A percentile compares a stretch with the other conserved stretches of the same genome.
Evolutionary conservation across 352 stramenopile species (phyloP).

Genomic region (Phytopythium montanum): DNA sequence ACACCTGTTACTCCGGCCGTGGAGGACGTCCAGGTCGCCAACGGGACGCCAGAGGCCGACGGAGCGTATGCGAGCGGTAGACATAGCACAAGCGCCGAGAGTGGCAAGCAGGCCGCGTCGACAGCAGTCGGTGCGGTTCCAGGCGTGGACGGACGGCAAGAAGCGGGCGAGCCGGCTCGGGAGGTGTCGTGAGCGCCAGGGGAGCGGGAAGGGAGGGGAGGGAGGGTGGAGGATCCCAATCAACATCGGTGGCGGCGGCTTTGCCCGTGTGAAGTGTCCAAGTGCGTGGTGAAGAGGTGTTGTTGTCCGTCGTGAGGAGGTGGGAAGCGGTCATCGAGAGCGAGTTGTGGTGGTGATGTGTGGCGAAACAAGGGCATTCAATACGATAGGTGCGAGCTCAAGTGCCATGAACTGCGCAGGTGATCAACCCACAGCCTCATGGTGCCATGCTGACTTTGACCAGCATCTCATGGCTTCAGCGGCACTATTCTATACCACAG

Average conservation of each 20-base stretch:
- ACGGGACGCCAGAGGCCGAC: constrained; percentile 1
- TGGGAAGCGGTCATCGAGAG: not conserved
- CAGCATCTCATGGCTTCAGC: too few species aligned
- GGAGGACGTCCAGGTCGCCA: not conserved
- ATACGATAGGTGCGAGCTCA: not conserved
- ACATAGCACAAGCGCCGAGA: constrained; percentile 19
- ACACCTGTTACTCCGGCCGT: constrained; percentile 18
- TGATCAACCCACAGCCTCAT: too few species aligned
- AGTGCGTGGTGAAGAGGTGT: not conserved
- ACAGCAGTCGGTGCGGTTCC: constrained; percentile 11
- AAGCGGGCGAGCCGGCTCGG: constrained; percentile 39
- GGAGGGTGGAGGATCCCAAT: not conserved
- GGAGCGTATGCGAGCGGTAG: constrained; percentile 6
- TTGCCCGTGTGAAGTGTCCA: not conserved
- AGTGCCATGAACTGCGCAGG: too few species aligned
- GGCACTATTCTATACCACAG: too few species aligned
- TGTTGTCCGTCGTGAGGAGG: not conserved
- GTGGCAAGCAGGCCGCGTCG: constrained; percentile 10
- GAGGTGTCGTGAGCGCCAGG: constrained; percentile 20
- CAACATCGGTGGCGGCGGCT: not conserved
- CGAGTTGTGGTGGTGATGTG: not conserved
- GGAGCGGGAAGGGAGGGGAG: not conserved
- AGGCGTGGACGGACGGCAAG: constrained; percentile 29
- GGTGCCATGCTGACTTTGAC: too few species aligned
- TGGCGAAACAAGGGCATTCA: not conserved